Evolutionary conservation across 352 stramenopile genomes (phyloP), one percentile per base, ranked within the genome.

Genomic region (Phytophthora fragariaefolia): DNA sequence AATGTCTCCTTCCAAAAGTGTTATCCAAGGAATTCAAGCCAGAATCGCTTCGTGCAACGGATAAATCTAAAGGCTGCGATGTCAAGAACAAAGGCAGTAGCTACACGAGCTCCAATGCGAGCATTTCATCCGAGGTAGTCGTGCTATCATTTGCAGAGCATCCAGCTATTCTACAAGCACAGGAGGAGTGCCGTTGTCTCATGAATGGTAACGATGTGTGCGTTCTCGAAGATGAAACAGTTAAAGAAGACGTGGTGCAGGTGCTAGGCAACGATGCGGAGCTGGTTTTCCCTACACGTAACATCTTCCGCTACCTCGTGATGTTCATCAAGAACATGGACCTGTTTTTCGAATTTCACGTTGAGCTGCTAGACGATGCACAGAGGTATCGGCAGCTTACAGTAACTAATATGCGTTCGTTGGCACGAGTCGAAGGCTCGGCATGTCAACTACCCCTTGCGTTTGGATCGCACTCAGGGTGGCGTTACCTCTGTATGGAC

Each of bases 281-380:
- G 60, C 69, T 96, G 9, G 71, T 90, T 15, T 92, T 96, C 50
- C 65, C 71, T 43, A 82, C 77, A 13, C 74, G 70, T 57, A 92
- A 83, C 46, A 86, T 92, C 26, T 91, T 93, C 49, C 86, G 82
- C n/a, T 95, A 85, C 61, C 52, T 95, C 17, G 88, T 94, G 48
- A 66, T 96, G 34, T 95, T 94, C 54, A 69, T 95, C 28, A 93
- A 93, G 36, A 86, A 93, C 64, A 76, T 96, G 47, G 77, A 87
- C 22, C 71, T 85, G 23, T 95, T 91, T 49, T 59, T 95, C 15
- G 83, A 90, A 59, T 77, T 95, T 51, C 56, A 81, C n/a, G 55
- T 95, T 34, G 77, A 90, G 27, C 57, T 94, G 1, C 26, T 96
- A 24, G 88, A 95, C 45, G 79, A 91, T 40, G 72, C 80, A 23